Base-by-base conservation (phyloP, 495 filamentous ascomycete genomes). In the Hyaloscypha hepaticicola region DNA sequence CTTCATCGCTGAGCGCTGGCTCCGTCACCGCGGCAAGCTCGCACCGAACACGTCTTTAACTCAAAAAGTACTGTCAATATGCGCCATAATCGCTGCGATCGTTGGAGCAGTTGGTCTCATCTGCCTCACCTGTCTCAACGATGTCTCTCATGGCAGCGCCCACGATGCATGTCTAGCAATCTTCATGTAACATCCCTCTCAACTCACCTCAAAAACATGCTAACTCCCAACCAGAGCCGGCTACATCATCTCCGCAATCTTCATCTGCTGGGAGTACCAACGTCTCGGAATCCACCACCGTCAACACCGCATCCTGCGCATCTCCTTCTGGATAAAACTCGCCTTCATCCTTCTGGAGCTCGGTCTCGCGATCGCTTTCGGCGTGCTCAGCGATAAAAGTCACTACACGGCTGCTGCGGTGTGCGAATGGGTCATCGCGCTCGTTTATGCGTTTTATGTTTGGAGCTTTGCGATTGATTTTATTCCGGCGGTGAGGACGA, bases 401-500 rank as follows among this genome's bases (percentile, higher is more conserved):
- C 58, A 72, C 1, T 71, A 72, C 58, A 80, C 83, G 69, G 64
- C 59, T 14, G 78, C 75, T 12, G 83, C 80, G 6, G 66, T 83
- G 26, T 60, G 85, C 19, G 89, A 91, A 76, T 97, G 93, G 93
- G 66, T 87, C 57, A 88, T 99, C 64, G 87, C 92, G 27, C 85
- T 97, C 67, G 79, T 97, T 63, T 99, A 96, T 78, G 92, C 88
- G 9, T 88, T 91, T 68, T 97, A 95, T 74, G 79, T 96, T 41
- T 83, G 95, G 58, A 91, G 89, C 48, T 97, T 96, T 77, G 83
- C 88, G 53, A 78, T 97, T 69, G 94, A 99, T 73, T 80, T 99
- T 45, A 78, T 92, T 57, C 94, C 95, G 0, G 91, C 92, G 6
- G 38, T 45, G 38, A 45, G 38, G 38, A 45, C 84, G 3, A 87